A percentile compares a stretch with the other conserved stretches of the same genome.
phyloP scores from a whole-genome alignment of 345 rosid species.

The Boechera retrofracta region DNA sequence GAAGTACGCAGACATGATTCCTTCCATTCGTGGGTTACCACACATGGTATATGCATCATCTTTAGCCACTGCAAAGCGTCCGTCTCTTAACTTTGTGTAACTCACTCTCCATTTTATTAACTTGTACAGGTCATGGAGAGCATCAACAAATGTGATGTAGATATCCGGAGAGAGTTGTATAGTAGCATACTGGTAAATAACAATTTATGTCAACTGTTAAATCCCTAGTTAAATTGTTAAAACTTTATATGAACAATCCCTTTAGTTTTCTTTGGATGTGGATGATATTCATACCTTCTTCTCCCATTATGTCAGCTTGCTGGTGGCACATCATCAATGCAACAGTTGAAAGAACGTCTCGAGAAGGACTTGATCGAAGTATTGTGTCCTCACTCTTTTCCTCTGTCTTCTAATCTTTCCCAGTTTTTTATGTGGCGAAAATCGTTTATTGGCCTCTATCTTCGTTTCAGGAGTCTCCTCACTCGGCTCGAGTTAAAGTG shows the following conservation, averaged over 20 bases:
- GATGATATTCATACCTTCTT: constrained; percentile 23
- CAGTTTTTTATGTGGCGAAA: background rate
- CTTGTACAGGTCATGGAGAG: constrained; percentile 85
- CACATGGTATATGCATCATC: constrained; percentile 70
- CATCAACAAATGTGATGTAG: constrained; percentile 91
- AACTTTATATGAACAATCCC: background rate
- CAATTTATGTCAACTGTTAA: constrained; percentile 4
- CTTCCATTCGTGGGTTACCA: constrained; percentile 80
- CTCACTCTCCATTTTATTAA: constrained; percentile 14
- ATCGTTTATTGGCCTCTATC: constrained; percentile 13
- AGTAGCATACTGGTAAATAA: constrained; percentile 86
- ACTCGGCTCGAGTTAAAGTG: constrained; percentile 96
- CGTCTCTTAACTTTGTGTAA: constrained; percentile 1
- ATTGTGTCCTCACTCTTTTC: constrained; percentile 23
- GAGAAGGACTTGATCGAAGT: constrained; percentile 99
- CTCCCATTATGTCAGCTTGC: constrained; percentile 66
- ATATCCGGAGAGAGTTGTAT: constrained; percentile 90
- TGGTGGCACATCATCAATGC: constrained; percentile 99
- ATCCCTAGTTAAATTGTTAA: background rate
- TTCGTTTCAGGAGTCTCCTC: constrained; percentile 89
- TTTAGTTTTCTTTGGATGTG: constrained; percentile 17
- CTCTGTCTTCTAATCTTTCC: background rate
- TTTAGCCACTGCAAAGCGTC: constrained; percentile 17
- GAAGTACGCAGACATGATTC: constrained; percentile 60
- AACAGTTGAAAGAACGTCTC: constrained; percentile 96